Evolutionary conservation across 1,284 basidiomycete genomes (phyloP), one percentile per base, ranked within the genome.

Genomic region (Tylopilus sp.): DNA sequence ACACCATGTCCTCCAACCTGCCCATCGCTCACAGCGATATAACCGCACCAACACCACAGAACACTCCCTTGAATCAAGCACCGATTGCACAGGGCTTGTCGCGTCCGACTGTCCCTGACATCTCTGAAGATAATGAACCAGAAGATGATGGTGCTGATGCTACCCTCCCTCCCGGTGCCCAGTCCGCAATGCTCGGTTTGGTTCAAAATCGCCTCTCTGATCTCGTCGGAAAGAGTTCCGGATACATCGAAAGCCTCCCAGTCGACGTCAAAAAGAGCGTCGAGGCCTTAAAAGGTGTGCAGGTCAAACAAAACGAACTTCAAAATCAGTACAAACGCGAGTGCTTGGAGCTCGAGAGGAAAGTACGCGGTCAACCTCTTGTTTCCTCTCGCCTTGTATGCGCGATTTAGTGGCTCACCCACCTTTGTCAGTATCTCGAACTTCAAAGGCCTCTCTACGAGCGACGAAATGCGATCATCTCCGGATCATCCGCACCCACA

Each of bases 281-380:
- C 64, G 90, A 96, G 72, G 96, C 86, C 34, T 78, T 99, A 63
- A 97, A 97, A 72, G 96, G 94, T 52, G 79, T 99, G 38, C 95
- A 98, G 72, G 84, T 85, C 58, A 88, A 95, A 75, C 93, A 97
- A 73, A 84, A 85, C 61, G 90, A 94, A 68, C 81, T 98, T 49
- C 92, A 97, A 71, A 89, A 89, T 64, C 83, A 95, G 76, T 97
- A 96, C 81, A 97, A 98, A 74, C 84, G 87, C 65, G 96, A 98
- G 73, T 92, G 94, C 64, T 79, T 97, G 51, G 93, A 96, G 72
- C 81, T 99, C 50, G 95, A 99, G 78, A 94, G 95, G 77, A 97
- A 97, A 78, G 91, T 91, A 58, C 42, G 79, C 15, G 13, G 49
- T 52, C 15, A 6, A 13, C 15, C 59, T 34, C 10, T 47, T 28